Evolutionary conservation across 2,329 filamentous ascomycete species (phyloP), one percentile per base, ranked within the genome.

Genomic region (Paecilomyces sp.): DNA sequence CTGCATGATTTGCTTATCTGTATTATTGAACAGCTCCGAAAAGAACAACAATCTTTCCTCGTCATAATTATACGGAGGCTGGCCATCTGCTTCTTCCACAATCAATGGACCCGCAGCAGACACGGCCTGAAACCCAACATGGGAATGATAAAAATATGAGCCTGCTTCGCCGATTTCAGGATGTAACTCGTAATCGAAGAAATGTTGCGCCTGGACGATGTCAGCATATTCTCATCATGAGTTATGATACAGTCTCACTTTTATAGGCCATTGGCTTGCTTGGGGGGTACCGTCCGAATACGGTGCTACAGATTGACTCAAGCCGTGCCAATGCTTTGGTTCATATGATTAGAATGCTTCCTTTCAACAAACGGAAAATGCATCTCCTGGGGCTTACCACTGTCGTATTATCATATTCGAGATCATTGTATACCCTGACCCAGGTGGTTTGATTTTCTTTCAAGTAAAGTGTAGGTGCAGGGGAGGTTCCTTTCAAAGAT

Each of bases 141-240:
- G 87, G 0, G 85, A 88, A 67, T 89, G 86, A 66, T 88, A 89
- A 67, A 86, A 88, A 66, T 88, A 89, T 0, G 85, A 84, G 3
- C 86, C 87, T 0, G 83, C 81, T 58, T 84, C 80, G 4, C 80
- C 81, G 1, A 68, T 52, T 3, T 81, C 70, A 0, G 84, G 80
- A 15, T 77, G 77, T 2, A 89, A 72, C 65, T 89, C 85, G 67
- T 89, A 89, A 72, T 89, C 87, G 69, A 89, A 89, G 72, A 83
- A 89, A 60, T 83, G 79, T 1, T 76, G 71, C 0, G 85, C 79
- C 0, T 83, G 7, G 31, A 33, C 31, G 31, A 28, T 28, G 2
- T 28, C 25, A 28, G 25, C 25, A 28, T 28, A 1, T 28, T 28
- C 25, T 28, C 6, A 28, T 2, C 1, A 28, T 28, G 25, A 28